A percentile compares a stretch with the other conserved stretches of the same genome.
Conservation (phyloP, 306 rosid species). For the Ammopiptanthus mongolicus region DNA sequence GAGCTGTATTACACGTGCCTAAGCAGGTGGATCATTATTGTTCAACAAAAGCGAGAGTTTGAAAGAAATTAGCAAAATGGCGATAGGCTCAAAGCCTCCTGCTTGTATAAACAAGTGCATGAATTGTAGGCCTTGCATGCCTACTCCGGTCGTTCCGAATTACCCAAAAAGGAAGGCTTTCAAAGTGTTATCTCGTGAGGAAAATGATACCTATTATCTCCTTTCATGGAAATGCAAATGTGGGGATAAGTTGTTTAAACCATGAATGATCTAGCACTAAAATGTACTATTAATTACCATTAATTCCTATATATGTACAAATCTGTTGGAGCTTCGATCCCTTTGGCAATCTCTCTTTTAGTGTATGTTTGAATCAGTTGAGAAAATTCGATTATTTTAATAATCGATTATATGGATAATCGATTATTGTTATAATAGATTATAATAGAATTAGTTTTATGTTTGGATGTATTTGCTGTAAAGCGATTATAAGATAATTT, state of each 20-base stretch:
- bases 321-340: neutral
- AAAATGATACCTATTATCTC: constrained; percentile 63
- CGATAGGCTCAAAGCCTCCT: constrained; percentile 90
- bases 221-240: constrained; percentile 91
- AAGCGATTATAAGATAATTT: no score
- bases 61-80: constrained; percentile 32
- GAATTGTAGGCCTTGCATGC: constrained; percentile 79
- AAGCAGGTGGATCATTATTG: constrained; percentile 30
- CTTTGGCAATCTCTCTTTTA: no score
- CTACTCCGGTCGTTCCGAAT: constrained; percentile 64
- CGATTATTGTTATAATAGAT: no score
- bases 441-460: no score
- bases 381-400: no score
- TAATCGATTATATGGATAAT: no score
- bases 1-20: neutral
- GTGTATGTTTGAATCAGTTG: no score
- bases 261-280: constrained; percentile 26
- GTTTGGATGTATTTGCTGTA: no score
- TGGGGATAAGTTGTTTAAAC: constrained; percentile 67
- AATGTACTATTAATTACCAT: neutral
- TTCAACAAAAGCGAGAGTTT: neutral
- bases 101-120: constrained; percentile 67
- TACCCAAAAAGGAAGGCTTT: constrained; percentile 35
- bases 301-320: neutral
- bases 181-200: constrained; percentile 33